Evolutionary conservation across 345 rosid genomes (phyloP), one percentile per base, ranked within the genome.

Genomic region (Pelargonium nanum): DNA sequence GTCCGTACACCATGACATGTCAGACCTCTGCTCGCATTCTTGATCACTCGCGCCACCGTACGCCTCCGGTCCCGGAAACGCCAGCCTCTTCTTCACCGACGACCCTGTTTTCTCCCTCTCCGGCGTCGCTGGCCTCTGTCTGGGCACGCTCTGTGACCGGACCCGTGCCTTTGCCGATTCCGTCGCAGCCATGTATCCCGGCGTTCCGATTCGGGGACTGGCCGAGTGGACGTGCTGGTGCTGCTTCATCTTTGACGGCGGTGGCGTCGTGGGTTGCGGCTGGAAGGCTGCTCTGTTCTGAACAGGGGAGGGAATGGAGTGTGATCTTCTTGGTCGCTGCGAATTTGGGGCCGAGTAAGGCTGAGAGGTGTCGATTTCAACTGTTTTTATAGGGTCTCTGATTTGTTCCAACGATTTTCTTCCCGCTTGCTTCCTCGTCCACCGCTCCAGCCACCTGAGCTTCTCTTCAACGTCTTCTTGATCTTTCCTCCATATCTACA

Each of bases 181-280:
- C 1, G 97, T 91, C 32, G 86, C 77, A 2, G 87, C 81, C 97
- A 87, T 90, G 77, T 90, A 90, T 71, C 76, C 81, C 6, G 97
- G 95, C 60, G 57, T 53, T 22, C 63, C 21, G 22, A 55, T 62
- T 78, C 48, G 76, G 12, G 87, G 90, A 63, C 83, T 82, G 0
- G 79, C 77, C 6, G 83, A 72, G 58, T 72, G 73, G 21, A 62
- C 70, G 51, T 75, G 82, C 5, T 66, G 53, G 20, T 60, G 60
- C n/a, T n/a, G n/a, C 69, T 67, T 74, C 50, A 69, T 26, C 53
- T 56, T 72, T 10, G 72, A 62, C 15, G 75, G 70, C 0, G 75
- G 68, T 50, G 78, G 54, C 30, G 1, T 45, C 26, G 40, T 22
- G 62, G 50, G n/a, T n/a, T n/a, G n/a, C n/a, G n/a, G 22, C 65